Conservation (phyloP, 352 stramenopile species). For the Pythium diclinum region DNA sequence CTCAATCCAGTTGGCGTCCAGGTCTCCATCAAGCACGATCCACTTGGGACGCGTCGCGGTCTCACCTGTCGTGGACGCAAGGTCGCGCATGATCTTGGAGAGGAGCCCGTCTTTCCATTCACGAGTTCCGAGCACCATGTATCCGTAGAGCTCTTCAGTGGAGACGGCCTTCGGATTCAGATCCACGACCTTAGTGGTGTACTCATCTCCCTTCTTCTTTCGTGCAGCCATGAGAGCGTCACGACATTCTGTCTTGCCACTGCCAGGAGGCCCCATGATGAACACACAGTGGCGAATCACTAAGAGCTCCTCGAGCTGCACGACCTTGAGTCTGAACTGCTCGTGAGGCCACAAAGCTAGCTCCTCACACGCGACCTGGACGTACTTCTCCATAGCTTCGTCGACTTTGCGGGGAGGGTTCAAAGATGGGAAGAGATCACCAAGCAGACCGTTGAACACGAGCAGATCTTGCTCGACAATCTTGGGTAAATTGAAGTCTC, state of each 20-base stretch:
- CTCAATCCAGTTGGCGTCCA: conserved; percentile 87
- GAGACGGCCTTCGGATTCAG: conserved; percentile 95
- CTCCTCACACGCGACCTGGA: conserved; percentile 88
- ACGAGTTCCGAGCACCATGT: conserved; percentile 91
- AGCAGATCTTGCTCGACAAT: conserved; percentile 93
- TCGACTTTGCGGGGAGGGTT: conserved; percentile 89
- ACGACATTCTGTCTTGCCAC: conserved; percentile 94
- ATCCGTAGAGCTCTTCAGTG: conserved; percentile 96
- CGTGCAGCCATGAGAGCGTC: conserved; percentile 85
- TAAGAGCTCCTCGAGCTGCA: conserved; percentile 94
- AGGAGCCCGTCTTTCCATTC: conserved; percentile 96
- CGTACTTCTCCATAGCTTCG: conserved; percentile 86
- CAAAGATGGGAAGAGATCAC: conserved; percentile 91
- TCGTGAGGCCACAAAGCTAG: conserved; percentile 90
- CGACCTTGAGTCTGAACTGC: conserved; percentile 91
- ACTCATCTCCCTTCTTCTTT: conserved; percentile 64
- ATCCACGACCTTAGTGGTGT: conserved; percentile 77
- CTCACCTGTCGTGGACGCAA: conserved; percentile 53
- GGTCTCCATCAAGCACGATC: conserved; percentile 93
- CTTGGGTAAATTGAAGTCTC: conserved; percentile 96
- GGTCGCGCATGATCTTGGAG: conserved; percentile 92
- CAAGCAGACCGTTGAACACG: conserved; percentile 92
- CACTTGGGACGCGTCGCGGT: conserved; percentile 79
- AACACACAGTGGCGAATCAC: conserved; percentile 95
- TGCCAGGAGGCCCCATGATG: conserved; percentile 91